Base-by-base conservation (phyloP, 805 yeast species). In the Brettanomyces nanus region DNA sequence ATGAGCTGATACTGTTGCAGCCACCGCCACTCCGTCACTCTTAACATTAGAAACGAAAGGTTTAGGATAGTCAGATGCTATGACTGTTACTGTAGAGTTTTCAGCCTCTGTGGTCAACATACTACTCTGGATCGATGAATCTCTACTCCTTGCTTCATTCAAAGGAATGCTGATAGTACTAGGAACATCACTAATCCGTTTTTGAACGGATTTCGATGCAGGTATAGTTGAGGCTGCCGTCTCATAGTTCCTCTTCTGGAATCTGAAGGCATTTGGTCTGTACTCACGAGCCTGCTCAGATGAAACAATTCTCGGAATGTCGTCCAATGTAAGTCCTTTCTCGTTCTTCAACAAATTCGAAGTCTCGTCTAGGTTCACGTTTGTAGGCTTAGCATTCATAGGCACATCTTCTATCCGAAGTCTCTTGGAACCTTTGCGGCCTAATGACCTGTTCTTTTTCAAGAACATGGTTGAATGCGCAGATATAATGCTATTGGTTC, bases 281-380 rank as follows among this genome's bases (percentile, higher is more conserved):
- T 84, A 81, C 44, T 85, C 95, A 45, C 96, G 69, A 0, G 97
- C 95, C 58, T 90, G 96, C 51, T 92, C 97, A 7, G 95, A 90
- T 2, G 97, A 95, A 6, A 92, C 97, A 53, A 92, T 90, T 46
- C 97, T 71, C 6, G 97, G 95, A 49, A 92, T 92, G 59, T 92
- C 99, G 59, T 92, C 97, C 49, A 92, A 70, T 0, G 97, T 90
- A 37, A 92, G 71, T 0, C 90, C 80, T 48, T 83, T 85, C 48
- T 90, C 94, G 51, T 77, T 83, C 50, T 80, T 76, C 38, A 87
- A 70, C 35, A 85, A 66, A 46, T 75, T 80, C 2, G 86, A 72
- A 0, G 89, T 79, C 2, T 80, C 70, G 49, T 75, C 80, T 33
- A 81, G 64, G 43, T 63, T 46, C 9, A 50, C 35, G 19, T 44